A percentile compares a stretch with the other conserved stretches of the same genome.
phyloP scores from a whole-genome alignment of 2,329 filamentous ascomycete genomes.

The Madurella fahalii region DNA sequence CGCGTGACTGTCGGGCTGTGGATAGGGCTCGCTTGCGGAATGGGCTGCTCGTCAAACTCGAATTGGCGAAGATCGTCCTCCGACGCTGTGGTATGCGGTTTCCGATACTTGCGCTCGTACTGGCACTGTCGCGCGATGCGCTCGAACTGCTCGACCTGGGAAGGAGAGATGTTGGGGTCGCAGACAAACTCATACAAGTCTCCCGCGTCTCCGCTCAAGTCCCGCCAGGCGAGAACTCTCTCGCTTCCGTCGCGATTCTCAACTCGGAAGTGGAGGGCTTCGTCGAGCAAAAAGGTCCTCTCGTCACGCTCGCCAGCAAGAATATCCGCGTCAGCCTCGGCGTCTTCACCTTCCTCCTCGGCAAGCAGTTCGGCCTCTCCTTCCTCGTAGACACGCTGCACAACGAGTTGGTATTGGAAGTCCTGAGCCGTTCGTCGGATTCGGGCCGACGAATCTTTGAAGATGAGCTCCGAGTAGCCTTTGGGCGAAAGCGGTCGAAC shows the following conservation, averaged over 20 bases:
- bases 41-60: constrained; percentile 64
- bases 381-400: constrained; percentile 95
- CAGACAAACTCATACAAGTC: constrained; percentile 99
- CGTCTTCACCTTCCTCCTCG: constrained; percentile 84
- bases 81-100: constrained; percentile 73
- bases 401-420: constrained; percentile 94
- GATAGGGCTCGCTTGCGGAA: constrained; percentile 60
- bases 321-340: constrained; percentile 69
- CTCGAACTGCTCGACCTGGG: constrained; percentile 76
- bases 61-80: constrained; percentile 79
- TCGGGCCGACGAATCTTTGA: constrained; percentile 90
- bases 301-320: constrained; percentile 83
- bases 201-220: constrained; percentile 86
- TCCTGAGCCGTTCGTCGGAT: constrained; percentile 92
- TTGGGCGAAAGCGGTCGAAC: constrained; percentile 93
- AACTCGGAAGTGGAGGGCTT: constrained; percentile 80
- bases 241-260: constrained; percentile 76
- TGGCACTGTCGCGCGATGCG: constrained; percentile 85
- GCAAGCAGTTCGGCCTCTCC: constrained; percentile 88
- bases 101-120: constrained; percentile 93
- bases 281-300: constrained; percentile 94
- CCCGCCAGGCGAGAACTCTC: constrained; percentile 88
- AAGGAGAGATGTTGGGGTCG: constrained; percentile 65
- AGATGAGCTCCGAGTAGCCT: constrained; percentile 97
- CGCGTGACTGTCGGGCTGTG: constrained; percentile 54